Evolutionary conservation across 2,329 filamentous ascomycete species (phyloP), one percentile per base, ranked within the genome.

Genomic region (Cucurbitaria berberidis): DNA sequence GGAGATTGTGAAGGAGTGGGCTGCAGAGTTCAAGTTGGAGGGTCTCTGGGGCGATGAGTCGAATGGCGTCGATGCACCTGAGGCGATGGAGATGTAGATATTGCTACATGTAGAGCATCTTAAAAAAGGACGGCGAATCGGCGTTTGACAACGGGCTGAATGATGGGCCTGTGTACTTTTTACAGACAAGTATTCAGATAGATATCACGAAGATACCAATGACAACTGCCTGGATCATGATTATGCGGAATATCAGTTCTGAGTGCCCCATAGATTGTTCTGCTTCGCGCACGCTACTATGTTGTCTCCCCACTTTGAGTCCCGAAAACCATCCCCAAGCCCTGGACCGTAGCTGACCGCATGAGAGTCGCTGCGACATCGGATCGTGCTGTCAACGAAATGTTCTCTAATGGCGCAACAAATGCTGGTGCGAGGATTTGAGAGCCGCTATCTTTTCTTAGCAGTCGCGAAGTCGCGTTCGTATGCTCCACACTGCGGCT

Each of bases 21-120:
- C 93, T 7, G 87, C 90, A 67, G 93, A 98, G 76, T 98, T 99
- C 78, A 93, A 93, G 80, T 82, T 99, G 8, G 95, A 97, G 57
- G 95, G 91, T 1, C 78, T 99, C 13, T 98, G 90, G 89, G 92
- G 90, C 10, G 87, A 91, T 70, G 86, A 80, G 74, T 34, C 60
- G 21, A 59, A 50, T 30, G 58, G 72, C 67, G 55, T 44, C 45
- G 75, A 74, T 34, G 69, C 60, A 40, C 74, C 53, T 35, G 72
- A 74, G 50, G 66, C 68, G 29, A 76, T 75, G 73, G 74, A 76
- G 49, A 54, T 62, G 48, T 67, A 59, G 47, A 42, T 53, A 32
- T n/a, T n/a, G 52, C 51, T 35, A 46, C 36, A 48, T 53, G 19
- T 10, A 42, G 16, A 9, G 16, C 21, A 21, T 21, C 21, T 15